Evolutionary conservation across 257 asterid species (phyloP).

Genomic region (Plantago major): DNA sequence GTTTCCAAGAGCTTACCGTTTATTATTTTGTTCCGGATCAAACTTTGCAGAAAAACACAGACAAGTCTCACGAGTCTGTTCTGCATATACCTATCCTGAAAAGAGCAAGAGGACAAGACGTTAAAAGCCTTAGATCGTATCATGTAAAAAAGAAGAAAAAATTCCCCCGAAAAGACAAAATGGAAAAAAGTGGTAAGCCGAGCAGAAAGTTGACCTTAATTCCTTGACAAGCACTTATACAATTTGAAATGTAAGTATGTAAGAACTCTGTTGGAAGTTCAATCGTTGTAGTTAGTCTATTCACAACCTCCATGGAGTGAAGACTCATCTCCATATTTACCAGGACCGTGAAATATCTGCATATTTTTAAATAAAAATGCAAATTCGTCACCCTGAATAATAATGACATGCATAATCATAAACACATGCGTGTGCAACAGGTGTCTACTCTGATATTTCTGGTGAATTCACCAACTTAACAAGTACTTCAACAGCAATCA

Average conservation of each 20-base stretch:
- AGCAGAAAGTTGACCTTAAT: slow-evolving; percentile 55
- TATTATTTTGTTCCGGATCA: slow-evolving; percentile 85
- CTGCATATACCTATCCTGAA: slow-evolving; percentile 97
- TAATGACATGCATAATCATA: slow-evolving; percentile 15
- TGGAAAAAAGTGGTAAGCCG: neutral
- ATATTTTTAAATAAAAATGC: slow-evolving; percentile 15
- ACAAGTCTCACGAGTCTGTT: slow-evolving; percentile 95
- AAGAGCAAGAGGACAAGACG: slow-evolving; percentile 10
- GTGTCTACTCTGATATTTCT: slow-evolving; percentile 83
- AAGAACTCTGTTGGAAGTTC: slow-evolving; percentile 94
- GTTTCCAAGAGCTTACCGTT: slow-evolving; percentile 53
- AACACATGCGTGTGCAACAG: slow-evolving; percentile 23
- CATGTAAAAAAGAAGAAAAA: neutral
- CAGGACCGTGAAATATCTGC: slow-evolving; percentile 94
- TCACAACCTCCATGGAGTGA: slow-evolving; percentile 99
- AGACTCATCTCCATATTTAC: slow-evolving; percentile 99
- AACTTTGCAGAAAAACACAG: slow-evolving; percentile 89
- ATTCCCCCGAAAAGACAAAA: neutral
- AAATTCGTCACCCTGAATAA: slow-evolving; percentile 10
- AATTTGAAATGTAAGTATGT: slow-evolving; percentile 87
- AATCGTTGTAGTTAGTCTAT: slow-evolving; percentile 92
- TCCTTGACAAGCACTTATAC: slow-evolving; percentile 90
- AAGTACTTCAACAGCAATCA: slow-evolving; percentile 92
- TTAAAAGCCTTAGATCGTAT: neutral
- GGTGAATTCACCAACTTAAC: slow-evolving; percentile 87